Percentiles rank a stretch among this genome's conserved stretches.
Conservation (phyloP, 805 yeast genomes). For the Candida silvatica region DNA sequence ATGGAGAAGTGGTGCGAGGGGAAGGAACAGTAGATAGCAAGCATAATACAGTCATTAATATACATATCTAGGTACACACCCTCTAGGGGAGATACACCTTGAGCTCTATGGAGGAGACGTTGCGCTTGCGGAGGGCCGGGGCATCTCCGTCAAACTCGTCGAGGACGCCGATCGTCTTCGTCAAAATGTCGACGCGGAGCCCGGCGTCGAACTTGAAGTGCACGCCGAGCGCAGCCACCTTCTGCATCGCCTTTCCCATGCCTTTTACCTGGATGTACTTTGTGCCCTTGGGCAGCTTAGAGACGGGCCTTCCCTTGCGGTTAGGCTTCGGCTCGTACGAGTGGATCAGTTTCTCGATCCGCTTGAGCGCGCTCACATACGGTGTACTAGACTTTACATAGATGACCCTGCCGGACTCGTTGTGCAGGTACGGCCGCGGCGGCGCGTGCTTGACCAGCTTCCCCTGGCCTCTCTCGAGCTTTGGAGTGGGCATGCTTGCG, state of each 20-base stretch:
- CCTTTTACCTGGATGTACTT: conserved; percentile 53
- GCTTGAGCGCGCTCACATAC: conserved; percentile 61
- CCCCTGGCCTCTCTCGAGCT: conserved; percentile 9
- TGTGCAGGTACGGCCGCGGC: conserved; percentile 32
- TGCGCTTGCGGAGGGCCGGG: conserved; percentile 30
- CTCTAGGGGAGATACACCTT: conserved; percentile 22
- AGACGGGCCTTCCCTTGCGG: conserved; percentile 27
- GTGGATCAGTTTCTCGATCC: conserved; percentile 42
- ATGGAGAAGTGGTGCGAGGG: conserved; percentile 31
- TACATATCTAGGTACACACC: neutral
- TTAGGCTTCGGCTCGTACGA: conserved; percentile 29
- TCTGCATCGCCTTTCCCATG: conserved; percentile 67
- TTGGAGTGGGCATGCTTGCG: neutral
- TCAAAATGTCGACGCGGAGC: conserved; percentile 47
- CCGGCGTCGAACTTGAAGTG: conserved; percentile 45
- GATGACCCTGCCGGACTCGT: conserved; percentile 39
- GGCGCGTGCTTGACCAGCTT: conserved; percentile 49
- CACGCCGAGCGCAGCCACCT: conserved; percentile 52
- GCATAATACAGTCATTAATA: too few species aligned
- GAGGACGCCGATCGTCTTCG: conserved; percentile 58
- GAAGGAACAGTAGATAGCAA: too few species aligned
- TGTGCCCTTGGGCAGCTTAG: conserved; percentile 14
- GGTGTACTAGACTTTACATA: conserved; percentile 63
- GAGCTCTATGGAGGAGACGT: conserved; percentile 39
- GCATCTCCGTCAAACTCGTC: conserved; percentile 52